Evolutionary conservation across 768 basidiomycete genomes (phyloP), one percentile per base, ranked within the genome.

Genomic region (Chlorophyllum brunneum): DNA sequence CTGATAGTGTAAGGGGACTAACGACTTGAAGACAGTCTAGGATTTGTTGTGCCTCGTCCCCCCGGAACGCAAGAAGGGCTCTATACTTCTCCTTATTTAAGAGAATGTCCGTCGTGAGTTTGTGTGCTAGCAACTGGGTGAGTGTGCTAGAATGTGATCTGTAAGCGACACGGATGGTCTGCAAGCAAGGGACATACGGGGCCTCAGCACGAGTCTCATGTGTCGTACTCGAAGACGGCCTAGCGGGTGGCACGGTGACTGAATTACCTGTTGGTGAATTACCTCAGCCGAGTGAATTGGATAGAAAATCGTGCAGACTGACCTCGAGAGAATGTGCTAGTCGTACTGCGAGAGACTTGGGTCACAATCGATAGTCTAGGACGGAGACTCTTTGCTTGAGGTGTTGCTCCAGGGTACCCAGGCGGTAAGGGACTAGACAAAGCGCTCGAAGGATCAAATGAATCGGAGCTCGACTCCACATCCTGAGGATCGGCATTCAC

Each of bases 1-100:
- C 5, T 15, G 29, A 45, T 2, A 1, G n/a, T 1, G 9, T 30
- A 31, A 31, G 16, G 16, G 11, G 24, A 54, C 55, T 45, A 22
- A 56, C 55, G 5, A 52, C 29, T 48, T 56, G 55, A 10, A 56
- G 44, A 24, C 37, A 47, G 30, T 56, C 51, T 18, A 56, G 22
- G 2, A 53, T 59, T 29, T 59, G 47, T 27, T 34, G 49, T 4
- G 55, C 55, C 2, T 47, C 39, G 11, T 56, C 45, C 13, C 55
- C 50, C 39, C 42, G 24, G 27, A 41, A 24, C 5, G 26, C 23
- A 6, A 56, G 51, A 39, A 56, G 45, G 20, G 45, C 24, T 23
- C 31, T 43, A 23, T 56, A 56, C 33, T 48, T 48, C 30, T 5
- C 6, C 26, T 53, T 46, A 9, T 51, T 51, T 34, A 23, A 43